A percentile compares a stretch with the other conserved stretches of the same genome.
Conservation (phyloP, 768 basidiomycete species). For the Lactifluus volemus region DNA sequence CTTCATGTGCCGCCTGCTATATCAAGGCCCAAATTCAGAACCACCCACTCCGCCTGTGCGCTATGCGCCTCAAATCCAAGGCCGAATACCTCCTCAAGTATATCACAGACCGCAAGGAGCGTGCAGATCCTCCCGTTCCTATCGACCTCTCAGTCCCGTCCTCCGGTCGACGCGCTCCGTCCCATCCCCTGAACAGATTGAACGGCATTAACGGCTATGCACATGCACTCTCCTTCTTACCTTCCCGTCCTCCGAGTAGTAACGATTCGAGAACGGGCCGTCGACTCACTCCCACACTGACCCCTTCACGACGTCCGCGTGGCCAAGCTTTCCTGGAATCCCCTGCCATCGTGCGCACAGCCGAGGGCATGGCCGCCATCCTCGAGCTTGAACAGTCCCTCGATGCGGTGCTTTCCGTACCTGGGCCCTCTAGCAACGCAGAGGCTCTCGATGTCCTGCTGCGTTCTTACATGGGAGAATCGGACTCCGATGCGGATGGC, state of each 20-base stretch:
- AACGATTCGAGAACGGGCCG: constrained; percentile 14
- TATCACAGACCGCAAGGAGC: constrained; percentile 83
- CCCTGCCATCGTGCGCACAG: constrained; percentile 60
- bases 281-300: constrained; percentile 16
- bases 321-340: constrained; percentile 55
- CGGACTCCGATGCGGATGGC: constrained; percentile 21
- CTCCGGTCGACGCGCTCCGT: constrained; percentile 23
- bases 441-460: constrained; percentile 1
- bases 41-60: constrained; percentile 82
- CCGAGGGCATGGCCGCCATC: constrained; percentile 67
- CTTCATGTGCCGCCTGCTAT: neutral
- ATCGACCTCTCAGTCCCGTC: constrained; percentile 26
- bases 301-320: constrained; percentile 23
- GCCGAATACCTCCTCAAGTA: constrained; percentile 80
- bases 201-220: constrained; percentile 38
- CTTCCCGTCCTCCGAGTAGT: constrained; percentile 25
- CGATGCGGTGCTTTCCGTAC: constrained; percentile 23
- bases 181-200: constrained; percentile 25
- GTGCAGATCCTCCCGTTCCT: constrained; percentile 62
- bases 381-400: constrained; percentile 48
- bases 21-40: constrained; percentile 37
- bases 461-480: constrained; percentile 17
- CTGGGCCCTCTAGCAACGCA: neutral
- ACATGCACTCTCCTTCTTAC: constrained; percentile 34
- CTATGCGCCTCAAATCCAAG: constrained; percentile 71